Percentiles rank a stretch among this genome's conserved stretches.
These are phyloP conservation scores for Claviceps africana DNA, from an alignment of 2,329 filamentous ascomycete genomes.

Conservation along the genomic window DNA sequence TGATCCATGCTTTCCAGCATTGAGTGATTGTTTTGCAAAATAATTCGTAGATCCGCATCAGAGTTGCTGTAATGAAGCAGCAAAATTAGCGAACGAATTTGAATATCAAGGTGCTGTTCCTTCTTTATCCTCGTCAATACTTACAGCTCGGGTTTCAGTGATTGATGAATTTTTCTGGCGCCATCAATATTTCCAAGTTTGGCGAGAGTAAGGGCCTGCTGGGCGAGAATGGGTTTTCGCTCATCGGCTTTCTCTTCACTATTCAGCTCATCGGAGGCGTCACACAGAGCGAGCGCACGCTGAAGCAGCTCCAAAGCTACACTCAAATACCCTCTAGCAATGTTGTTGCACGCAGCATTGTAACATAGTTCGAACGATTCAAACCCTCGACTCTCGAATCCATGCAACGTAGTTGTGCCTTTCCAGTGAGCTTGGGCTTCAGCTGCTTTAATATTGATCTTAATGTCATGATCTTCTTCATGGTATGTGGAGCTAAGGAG, in stretches of 20 bases:
- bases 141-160: constrained; percentile 48
- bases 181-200: constrained; percentile 52
- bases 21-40: constrained; percentile 51
- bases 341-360: constrained; percentile 61
- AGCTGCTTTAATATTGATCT: constrained; percentile 61
- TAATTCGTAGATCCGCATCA: constrained; percentile 50
- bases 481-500: constrained; percentile 33
- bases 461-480: constrained; percentile 59
- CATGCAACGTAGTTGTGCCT: constrained; percentile 28
- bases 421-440: constrained; percentile 62
- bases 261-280: constrained; percentile 56
- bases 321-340: constrained; percentile 53
- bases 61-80: constrained; percentile 34
- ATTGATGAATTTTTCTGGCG: constrained; percentile 46
- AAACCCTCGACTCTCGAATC: constrained; percentile 44
- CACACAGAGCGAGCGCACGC: constrained; percentile 56
- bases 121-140: constrained; percentile 14
- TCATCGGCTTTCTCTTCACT: constrained; percentile 64
- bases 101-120: neutral
- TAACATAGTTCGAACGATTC: constrained; percentile 73
- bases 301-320: constrained; percentile 54
- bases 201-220: constrained; percentile 59
- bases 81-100: constrained; percentile 15
- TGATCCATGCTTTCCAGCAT: constrained; percentile 25
- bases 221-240: constrained; percentile 59